These are phyloP conservation scores for Solanum paucissectum DNA, from an alignment of 257 asterid genomes.

Conservation along the genomic window DNA sequence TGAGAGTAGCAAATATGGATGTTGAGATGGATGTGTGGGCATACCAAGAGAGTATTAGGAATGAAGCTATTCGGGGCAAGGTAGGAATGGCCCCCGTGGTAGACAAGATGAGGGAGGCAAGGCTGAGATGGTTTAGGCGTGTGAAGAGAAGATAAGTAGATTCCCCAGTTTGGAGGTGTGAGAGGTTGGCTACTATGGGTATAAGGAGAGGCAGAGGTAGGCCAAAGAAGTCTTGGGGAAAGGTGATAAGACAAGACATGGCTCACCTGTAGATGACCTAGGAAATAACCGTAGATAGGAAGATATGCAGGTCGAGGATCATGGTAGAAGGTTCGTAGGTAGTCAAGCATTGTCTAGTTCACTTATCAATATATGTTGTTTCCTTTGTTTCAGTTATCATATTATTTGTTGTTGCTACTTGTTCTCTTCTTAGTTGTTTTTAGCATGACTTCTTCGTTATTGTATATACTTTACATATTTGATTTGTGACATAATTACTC, in stretches of 20 bases:
- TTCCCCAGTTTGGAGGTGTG: background rate
- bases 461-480: background rate
- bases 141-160: background rate
- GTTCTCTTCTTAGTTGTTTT: background rate
- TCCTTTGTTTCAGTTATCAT: background rate
- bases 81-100: background rate
- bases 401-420: background rate
- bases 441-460: background rate
- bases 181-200: background rate
- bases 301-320: background rate
- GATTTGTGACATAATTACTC: background rate
- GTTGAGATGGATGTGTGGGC: background rate
- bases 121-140: background rate
- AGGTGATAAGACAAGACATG: background rate
- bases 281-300: background rate
- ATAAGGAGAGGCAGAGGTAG: background rate
- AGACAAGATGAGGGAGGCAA: background rate
- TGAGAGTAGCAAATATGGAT: background rate
- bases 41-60: background rate
- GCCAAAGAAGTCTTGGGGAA: background rate
- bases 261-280: background rate
- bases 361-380: background rate
- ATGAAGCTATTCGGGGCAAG: background rate
- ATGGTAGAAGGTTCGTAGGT: background rate
- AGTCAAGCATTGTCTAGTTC: background rate